Conservation (phyloP, 495 filamentous ascomycete genomes). For the Chaetomium cochliodes region DNA sequence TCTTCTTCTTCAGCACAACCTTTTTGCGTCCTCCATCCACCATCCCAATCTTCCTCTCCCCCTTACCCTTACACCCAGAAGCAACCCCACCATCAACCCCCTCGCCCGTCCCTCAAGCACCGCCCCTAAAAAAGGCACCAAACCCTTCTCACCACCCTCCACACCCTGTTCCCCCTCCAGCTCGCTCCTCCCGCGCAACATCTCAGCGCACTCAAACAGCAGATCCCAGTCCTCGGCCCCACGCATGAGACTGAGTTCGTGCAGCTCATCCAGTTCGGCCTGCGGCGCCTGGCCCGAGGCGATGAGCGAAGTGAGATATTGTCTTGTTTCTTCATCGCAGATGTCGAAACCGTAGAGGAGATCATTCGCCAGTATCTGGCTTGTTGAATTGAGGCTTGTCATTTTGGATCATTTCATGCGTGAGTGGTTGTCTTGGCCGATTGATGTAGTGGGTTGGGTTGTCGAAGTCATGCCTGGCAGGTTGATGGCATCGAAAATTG, state of each 20-base stretch:
- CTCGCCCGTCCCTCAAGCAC: conserved; percentile 8
- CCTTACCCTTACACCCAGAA: neutral
- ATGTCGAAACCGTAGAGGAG: conserved; percentile 37
- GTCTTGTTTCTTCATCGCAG: conserved; percentile 24
- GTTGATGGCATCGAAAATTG: neutral
- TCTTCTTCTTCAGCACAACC: neutral
- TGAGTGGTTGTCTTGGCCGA: neutral
- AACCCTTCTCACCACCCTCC: neutral
- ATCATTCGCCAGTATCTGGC: neutral
- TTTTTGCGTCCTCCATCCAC: neutral
- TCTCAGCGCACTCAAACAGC: conserved; percentile 33
- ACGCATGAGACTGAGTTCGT: conserved; percentile 29
- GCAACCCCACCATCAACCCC: neutral
- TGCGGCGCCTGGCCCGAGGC: conserved; percentile 24
- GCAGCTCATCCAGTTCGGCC: conserved; percentile 32
- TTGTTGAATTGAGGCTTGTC: neutral
- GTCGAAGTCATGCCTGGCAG: neutral
- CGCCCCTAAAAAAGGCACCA: conserved; percentile 20
- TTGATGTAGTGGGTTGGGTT: neutral
- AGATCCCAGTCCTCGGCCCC: conserved; percentile 39
- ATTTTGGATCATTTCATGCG: neutral
- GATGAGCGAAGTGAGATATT: conserved; percentile 31
- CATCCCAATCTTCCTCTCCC: neutral
- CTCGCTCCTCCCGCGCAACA: conserved; percentile 26
- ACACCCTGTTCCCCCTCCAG: neutral